A percentile compares a stretch with the other conserved stretches of the same genome.
These are phyloP conservation scores for Mortierella sp. DNA, from an alignment of 371 early-diverging fungal genomes.

Conservation along the genomic window DNA sequence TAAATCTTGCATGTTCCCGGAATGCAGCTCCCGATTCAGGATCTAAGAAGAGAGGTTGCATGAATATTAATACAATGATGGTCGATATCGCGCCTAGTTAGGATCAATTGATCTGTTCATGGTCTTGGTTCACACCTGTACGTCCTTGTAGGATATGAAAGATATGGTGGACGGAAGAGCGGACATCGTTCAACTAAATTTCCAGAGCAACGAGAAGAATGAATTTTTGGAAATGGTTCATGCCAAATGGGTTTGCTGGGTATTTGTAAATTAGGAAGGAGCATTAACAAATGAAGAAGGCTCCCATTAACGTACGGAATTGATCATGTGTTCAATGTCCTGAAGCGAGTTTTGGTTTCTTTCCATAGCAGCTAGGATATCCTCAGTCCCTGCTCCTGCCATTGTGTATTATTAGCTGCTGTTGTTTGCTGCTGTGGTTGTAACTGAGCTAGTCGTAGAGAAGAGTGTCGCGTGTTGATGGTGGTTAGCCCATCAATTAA, in stretches of 20 bases:
- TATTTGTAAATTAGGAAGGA: background rate
- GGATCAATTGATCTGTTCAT: background rate
- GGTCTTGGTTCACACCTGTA: constrained; percentile 14
- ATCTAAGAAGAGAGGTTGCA: background rate
- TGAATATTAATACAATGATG: background rate
- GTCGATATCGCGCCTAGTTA: background rate
- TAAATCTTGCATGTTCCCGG: constrained; percentile 43
- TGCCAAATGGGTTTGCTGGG: background rate
- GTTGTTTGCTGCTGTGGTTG: background rate
- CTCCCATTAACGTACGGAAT: constrained; percentile 23
- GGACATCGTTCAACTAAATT: constrained; percentile 50
- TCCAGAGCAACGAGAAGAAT: background rate
- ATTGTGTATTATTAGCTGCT: background rate
- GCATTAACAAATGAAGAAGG: background rate
- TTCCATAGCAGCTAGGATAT: constrained; percentile 29
- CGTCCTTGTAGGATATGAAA: constrained; percentile 56
- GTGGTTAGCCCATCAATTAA: too few relatives aligned
- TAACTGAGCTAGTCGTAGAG: too few relatives aligned
- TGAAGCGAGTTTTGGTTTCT: constrained; percentile 34
- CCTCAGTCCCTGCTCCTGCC: constrained; percentile 25
- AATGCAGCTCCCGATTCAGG: constrained; percentile 27
- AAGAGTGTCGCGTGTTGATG: too few relatives aligned
- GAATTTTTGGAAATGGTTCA: background rate
- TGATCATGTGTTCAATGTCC: constrained; percentile 53
- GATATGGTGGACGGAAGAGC: constrained; percentile 48